Evolutionary conservation across 345 rosid species (phyloP).

Genomic region (Bretschneidera sinensis): DNA sequence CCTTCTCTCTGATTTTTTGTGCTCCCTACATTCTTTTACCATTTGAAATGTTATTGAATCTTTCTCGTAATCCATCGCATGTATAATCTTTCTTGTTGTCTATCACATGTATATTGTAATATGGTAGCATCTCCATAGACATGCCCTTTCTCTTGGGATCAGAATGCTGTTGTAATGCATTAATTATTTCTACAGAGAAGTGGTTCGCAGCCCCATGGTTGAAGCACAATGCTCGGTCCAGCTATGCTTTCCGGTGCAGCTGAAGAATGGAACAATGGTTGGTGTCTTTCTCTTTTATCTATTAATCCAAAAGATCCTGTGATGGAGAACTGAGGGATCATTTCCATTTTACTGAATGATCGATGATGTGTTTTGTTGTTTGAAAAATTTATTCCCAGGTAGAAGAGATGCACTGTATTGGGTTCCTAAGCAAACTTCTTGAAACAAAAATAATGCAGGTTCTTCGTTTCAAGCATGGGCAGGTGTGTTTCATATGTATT

Average conservation of each 20-base stretch:
- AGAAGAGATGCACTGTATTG: constrained; percentile 72
- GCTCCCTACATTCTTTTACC: not conserved
- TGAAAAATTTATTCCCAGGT: constrained; percentile 39
- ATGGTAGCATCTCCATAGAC: not conserved
- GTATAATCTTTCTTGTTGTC: not conserved
- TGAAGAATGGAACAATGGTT: constrained; percentile 81
- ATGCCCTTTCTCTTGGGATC: not conserved
- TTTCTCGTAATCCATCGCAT: not conserved
- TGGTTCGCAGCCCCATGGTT: constrained; percentile 81
- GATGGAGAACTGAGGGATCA: not conserved
- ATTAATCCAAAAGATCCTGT: constrained; percentile 12
- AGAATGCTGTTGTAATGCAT: constrained; percentile 18
- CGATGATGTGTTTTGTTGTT: constrained; percentile 1
- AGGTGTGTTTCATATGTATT: constrained; percentile 36
- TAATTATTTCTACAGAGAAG: constrained; percentile 52
- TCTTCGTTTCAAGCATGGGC: constrained; percentile 90
- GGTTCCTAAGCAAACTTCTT: constrained; percentile 74
- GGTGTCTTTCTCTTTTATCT: constrained; percentile 19
- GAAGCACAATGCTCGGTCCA: constrained; percentile 93
- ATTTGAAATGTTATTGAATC: not conserved
- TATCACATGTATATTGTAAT: not conserved
- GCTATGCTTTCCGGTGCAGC: constrained; percentile 83
- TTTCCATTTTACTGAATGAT: not conserved
- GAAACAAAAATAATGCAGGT: constrained; percentile 82
- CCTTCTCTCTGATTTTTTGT: not conserved